Evolutionary conservation across 1,284 basidiomycete species (phyloP).

Genomic region (Ustilago crameri): DNA sequence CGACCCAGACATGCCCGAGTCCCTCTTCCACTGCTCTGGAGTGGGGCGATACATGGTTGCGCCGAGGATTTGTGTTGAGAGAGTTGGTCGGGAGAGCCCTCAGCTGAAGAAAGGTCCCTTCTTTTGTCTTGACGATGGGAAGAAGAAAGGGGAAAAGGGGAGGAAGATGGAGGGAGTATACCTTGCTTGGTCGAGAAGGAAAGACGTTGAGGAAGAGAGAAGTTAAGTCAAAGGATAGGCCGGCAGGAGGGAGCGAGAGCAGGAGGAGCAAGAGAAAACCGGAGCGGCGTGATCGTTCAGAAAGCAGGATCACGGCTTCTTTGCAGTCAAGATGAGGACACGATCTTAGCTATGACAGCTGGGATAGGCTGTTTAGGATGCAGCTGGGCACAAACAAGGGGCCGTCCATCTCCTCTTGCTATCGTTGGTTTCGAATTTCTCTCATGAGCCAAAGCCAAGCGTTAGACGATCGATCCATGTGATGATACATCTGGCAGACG

Average conservation of each 20-base stretch:
- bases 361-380: not conserved
- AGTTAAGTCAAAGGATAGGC: too few species aligned
- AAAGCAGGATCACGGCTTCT: too few species aligned
- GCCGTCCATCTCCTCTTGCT: not conserved
- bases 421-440: constrained; percentile 6
- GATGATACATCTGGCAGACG: too few species aligned
- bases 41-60: constrained; percentile 33
- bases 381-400: not conserved
- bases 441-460: constrained; percentile 1
- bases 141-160: too few species aligned
- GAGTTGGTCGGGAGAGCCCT: not conserved
- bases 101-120: not conserved
- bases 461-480: constrained; percentile 2
- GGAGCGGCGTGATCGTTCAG: too few species aligned
- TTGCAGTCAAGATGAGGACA: too few species aligned
- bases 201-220: too few species aligned
- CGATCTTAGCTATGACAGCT: too few species aligned
- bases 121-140: too few species aligned
- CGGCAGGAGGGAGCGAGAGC: not conserved
- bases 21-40: constrained; percentile 29
- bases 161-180: constrained; percentile 3
- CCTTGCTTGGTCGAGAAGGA: too few species aligned
- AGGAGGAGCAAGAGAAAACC: not conserved
- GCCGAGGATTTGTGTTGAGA: not conserved
- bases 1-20: constrained; percentile 13